Evolutionary conservation across 2,329 filamentous ascomycete species (phyloP), one percentile per base, ranked within the genome.

Genomic region (Drechmeria coniospora): DNA sequence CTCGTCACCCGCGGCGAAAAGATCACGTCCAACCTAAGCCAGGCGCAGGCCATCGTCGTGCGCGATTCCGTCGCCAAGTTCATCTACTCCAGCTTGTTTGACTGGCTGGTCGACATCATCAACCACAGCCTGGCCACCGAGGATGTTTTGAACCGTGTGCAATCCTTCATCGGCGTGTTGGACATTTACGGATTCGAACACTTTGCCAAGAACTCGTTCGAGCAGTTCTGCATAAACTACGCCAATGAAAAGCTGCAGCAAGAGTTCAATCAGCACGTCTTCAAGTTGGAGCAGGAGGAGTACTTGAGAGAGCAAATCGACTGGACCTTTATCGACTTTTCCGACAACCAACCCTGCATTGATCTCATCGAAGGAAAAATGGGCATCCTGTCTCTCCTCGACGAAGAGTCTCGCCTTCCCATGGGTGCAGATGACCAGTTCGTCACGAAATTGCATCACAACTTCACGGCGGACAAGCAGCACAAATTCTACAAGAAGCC

Each of bases 151-250:
- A 74, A 67, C 42, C 73, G 81, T 22, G 83, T 92, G 31, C 70
- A 64, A 30, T 87, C 82, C 2, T 98, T 98, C 54, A 98, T 98
- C 44, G 90, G 90, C 53, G 90, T 98, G 26, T 70, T 98, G 38
- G 90, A 98, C 81, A 98, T 98, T 42, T 95, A 95, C 55, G 87
- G 87, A 37, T 98, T 98, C 48, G 90, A 98, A 54, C 90, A 95
- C 57, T 98, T 98, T 47, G 87, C 90, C 36, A 95, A 94, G 65
- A 98, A 98, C 61, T 98, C 90, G 1, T 98, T 98, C 45, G 90
- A 98, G 53, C 90, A 98, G 53, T 98, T 98, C 57, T 98, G 90
- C 59, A 98, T 98, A 69, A 98, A 98, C 57, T 98, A 98, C 47
- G 90, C 90, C 56, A 98, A 98, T 55, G 90, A 98, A 57, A 98